Percentiles rank a stretch among this genome's conserved stretches.
Evolutionary conservation across 2,329 filamentous ascomycete species (phyloP).

Genomic region (Thielaviopsis ethacetica): DNA sequence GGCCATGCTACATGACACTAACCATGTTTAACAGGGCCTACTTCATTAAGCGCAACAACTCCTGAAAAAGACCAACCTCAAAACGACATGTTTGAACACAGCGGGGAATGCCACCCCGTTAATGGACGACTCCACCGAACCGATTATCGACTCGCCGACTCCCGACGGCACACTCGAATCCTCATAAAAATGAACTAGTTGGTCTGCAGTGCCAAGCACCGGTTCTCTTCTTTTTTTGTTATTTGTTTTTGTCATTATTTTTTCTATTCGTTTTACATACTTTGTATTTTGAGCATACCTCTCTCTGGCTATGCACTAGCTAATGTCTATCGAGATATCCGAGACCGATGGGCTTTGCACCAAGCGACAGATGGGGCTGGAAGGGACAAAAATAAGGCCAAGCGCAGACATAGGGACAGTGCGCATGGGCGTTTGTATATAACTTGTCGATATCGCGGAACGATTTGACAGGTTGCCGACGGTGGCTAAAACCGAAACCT

Average conservation of each 20-base stretch:
- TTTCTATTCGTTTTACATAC: neutral
- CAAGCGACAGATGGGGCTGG: neutral
- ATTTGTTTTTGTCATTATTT: neutral
- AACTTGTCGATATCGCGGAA: slow-evolving; percentile 4
- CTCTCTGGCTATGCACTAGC: neutral
- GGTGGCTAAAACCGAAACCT: slow-evolving; percentile 12
- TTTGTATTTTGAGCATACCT: neutral
- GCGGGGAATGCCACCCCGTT: neutral
- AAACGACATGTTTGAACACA: neutral
- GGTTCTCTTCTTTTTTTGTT: neutral
- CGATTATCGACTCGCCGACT: neutral
- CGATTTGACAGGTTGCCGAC: slow-evolving; percentile 7
- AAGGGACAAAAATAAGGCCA: neutral
- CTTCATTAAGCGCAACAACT: slow-evolving; percentile 37
- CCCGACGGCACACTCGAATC: neutral
- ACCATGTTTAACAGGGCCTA: slow-evolving; percentile 31
- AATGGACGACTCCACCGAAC: neutral
- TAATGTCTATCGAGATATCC: neutral
- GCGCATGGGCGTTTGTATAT: slow-evolving; percentile 4
- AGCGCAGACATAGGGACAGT: neutral
- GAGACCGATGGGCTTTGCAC: neutral
- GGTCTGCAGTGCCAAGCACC: neutral
- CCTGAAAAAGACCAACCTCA: slow-evolving; percentile 17
- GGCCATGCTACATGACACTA: neutral
- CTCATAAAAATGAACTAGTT: neutral